Evolutionary conservation across 345 rosid species (phyloP), one percentile per base, ranked within the genome.

Genomic region (Gossypioides kirkii): DNA sequence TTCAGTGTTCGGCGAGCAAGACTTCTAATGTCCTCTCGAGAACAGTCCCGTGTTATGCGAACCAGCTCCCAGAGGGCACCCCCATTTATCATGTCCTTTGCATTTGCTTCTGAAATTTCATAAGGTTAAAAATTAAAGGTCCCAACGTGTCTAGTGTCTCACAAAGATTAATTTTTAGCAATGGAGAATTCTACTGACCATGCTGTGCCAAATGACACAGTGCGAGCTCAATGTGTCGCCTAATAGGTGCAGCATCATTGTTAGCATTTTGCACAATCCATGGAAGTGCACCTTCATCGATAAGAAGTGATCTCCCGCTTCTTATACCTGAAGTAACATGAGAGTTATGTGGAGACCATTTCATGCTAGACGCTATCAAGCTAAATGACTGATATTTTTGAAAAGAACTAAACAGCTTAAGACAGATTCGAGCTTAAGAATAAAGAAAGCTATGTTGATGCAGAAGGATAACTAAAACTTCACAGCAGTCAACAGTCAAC

Each of bases 251-350:
- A 71, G 97, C 88, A 79, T 91, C 98, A 65, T 87, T 85, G 36
- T 88, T 93, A 1, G 99, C 96, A 73, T 91, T 94, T 76, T 93
- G 94, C 38, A 96, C 98, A 55, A 96, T 93, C 99, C 99, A 93
- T 47, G 95, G 96, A 81, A 96, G 98, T 54, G 90, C 95, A 50
- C 95, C 91, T 56, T 96, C 99, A 76, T 91, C 98, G 26, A 96
- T 87, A 70, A 96, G 82, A 76, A 93, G 85, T 14, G 99, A 93
- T 80, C 87, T 91, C 53, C 95, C 91, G 32, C 80, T 83, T 84
- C 84, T 93, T 55, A 79, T 79, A 76, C 99, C 98, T 56, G 65
- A 43, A 43, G 23, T 12, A 52, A 26, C 8, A 60, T 3, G n/a
- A 41, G 13, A 45, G 22, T 22, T 25, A 14, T 16, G 71, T 67